Percentiles rank a stretch among this genome's conserved stretches.
phyloP scores from a whole-genome alignment of 164 flowering plant genomes.

The Akebia trifoliata region DNA sequence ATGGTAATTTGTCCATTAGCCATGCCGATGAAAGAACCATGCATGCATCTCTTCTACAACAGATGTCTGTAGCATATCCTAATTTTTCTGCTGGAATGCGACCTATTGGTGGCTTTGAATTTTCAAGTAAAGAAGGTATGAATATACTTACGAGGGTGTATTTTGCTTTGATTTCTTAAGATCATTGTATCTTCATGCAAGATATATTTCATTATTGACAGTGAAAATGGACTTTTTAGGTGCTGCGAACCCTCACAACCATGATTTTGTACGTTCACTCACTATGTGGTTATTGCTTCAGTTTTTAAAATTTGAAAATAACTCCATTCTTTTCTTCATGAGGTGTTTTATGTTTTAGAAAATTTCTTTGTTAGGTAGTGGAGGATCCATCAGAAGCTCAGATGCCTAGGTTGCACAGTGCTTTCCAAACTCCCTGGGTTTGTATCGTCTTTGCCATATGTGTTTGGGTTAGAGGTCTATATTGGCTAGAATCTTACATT shows the following conservation, averaged over 20 bases:
- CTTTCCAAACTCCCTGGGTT: slow-evolving; percentile 74
- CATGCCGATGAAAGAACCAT: slow-evolving; percentile 32
- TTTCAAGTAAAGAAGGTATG: slow-evolving; percentile 56
- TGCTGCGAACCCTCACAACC: slow-evolving; percentile 41
- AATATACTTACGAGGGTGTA: too few species aligned
- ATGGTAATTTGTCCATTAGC: slow-evolving; percentile 22
- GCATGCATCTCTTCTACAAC: slow-evolving; percentile 45
- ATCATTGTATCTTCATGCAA: too few species aligned
- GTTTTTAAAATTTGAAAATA: neutral
- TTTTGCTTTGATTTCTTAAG: too few species aligned
- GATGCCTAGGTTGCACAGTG: slow-evolving; percentile 42
- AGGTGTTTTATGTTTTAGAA: neutral
- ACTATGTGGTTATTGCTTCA: neutral
- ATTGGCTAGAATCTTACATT: neutral
- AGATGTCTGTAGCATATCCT: slow-evolving; percentile 44
- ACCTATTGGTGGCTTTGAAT: slow-evolving; percentile 41
- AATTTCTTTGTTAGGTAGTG: slow-evolving; percentile 39
- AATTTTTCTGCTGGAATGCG: slow-evolving; percentile 29
- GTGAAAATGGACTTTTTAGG: slow-evolving; percentile 29
- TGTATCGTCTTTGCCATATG: slow-evolving; percentile 10
- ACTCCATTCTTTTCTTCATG: neutral
- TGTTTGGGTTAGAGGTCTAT: neutral
- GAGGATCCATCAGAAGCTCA: slow-evolving; percentile 53
- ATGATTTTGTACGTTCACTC: slow-evolving; percentile 51
- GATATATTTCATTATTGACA: too few species aligned